phyloP scores from a whole-genome alignment of 2,329 filamentous ascomycete species.

The Sclerotinia sclerotiorum region DNA sequence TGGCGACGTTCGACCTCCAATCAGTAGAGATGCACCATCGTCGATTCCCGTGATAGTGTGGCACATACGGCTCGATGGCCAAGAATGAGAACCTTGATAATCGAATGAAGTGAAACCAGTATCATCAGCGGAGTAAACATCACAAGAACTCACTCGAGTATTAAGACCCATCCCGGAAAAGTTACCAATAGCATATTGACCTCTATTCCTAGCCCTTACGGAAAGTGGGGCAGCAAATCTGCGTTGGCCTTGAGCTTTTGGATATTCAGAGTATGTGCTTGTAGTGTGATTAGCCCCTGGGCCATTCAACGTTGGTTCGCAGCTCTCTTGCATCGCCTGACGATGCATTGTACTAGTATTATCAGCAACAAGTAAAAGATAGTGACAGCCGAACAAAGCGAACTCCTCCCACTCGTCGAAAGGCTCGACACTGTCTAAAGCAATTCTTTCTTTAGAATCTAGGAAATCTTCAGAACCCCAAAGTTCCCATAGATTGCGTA shows the following conservation, averaged over 20 bases:
- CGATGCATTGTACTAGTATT: slow-evolving; percentile 4
- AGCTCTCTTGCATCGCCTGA: background rate
- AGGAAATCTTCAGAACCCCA: slow-evolving; percentile 74
- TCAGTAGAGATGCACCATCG: slow-evolving; percentile 59
- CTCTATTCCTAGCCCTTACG: slow-evolving; percentile 43
- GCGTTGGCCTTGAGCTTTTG: slow-evolving; percentile 49
- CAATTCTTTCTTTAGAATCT: slow-evolving; percentile 54
- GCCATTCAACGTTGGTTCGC: background rate
- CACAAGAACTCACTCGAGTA: slow-evolving; percentile 46
- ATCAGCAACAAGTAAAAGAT: slow-evolving; percentile 70
- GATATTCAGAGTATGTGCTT: slow-evolving; percentile 43
- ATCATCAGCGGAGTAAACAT: slow-evolving; percentile 46
- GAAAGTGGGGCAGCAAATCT: slow-evolving; percentile 61
- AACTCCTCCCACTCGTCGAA: slow-evolving; percentile 99
- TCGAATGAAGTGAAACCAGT: background rate
- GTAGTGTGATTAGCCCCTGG: background rate
- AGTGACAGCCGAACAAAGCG: slow-evolving; percentile 79
- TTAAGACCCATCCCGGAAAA: slow-evolving; percentile 43
- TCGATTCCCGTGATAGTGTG: slow-evolving; percentile 71
- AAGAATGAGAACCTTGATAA: slow-evolving; percentile 29
- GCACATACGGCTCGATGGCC: slow-evolving; percentile 61
- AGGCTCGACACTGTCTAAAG: slow-evolving; percentile 70
- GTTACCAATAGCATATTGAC: slow-evolving; percentile 34
- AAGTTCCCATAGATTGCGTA: slow-evolving; percentile 75
- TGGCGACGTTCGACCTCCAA: slow-evolving; percentile 79